Conservation (phyloP, 2,329 filamentous ascomycete genomes). For the Apiospora hydei region DNA sequence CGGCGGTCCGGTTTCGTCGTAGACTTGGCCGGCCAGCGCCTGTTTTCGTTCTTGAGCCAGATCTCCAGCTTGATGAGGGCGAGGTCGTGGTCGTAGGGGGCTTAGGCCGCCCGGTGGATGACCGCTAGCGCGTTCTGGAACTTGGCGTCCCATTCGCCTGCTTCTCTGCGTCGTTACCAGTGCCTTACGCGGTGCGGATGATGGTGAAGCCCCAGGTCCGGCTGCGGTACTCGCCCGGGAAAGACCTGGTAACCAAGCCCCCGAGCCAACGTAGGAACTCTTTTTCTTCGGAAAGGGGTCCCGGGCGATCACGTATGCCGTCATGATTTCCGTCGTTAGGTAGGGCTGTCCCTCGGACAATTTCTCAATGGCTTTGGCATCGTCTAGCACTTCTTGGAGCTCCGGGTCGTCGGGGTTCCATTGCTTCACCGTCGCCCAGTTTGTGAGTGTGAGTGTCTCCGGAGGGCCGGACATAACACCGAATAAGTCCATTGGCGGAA, state of each 20-base stretch:
- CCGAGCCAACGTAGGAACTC: too few relatives aligned
- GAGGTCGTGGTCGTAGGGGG: not conserved
- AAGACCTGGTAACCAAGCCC: too few relatives aligned
- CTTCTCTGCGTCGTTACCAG: not conserved
- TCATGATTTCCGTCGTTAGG: not conserved
- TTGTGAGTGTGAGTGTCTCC: not conserved
- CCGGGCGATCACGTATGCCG: not conserved
- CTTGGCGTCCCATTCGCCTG: not conserved
- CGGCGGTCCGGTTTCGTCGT: slow-evolving; percentile 2
- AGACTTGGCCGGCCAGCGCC: not conserved
- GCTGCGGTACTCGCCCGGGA: too few relatives aligned
- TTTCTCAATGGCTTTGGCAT: not conserved
- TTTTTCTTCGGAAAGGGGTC: not conserved
- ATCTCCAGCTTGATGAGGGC: too few relatives aligned
- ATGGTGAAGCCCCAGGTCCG: not conserved
- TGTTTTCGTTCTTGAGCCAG: too few relatives aligned
- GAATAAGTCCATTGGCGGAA: too few relatives aligned
- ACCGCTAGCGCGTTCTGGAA: not conserved
- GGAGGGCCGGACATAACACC: too few relatives aligned
- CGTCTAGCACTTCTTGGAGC: not conserved
- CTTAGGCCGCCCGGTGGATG: not conserved
- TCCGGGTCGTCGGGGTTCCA: not conserved
- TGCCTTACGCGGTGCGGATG: not conserved
- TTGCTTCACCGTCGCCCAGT: not conserved
- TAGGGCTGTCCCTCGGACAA: not conserved